A percentile compares a stretch with the other conserved stretches of the same genome.
Conservation (phyloP, 495 filamentous ascomycete genomes). For the Neurospora sp. region DNA sequence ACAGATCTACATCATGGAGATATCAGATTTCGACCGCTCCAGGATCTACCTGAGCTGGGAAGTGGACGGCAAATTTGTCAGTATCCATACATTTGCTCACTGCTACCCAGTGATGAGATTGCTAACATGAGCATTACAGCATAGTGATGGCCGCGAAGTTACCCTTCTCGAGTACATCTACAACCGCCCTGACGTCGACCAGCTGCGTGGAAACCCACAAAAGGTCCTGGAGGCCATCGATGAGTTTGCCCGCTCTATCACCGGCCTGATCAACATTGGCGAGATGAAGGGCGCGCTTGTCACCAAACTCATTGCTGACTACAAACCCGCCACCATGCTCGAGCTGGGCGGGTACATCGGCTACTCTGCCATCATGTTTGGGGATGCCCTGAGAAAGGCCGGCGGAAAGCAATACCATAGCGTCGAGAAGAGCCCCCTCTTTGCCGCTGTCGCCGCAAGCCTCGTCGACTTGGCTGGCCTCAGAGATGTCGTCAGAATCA, state of each 20-base stretch:
- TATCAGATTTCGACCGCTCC: neutral
- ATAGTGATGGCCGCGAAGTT: conserved; percentile 63
- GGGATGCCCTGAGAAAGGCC: conserved; percentile 45
- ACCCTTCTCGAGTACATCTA: conserved; percentile 64
- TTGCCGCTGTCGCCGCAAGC: conserved; percentile 50
- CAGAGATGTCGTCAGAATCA: conserved; percentile 51
- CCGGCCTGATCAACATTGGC: conserved; percentile 74
- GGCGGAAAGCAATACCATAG: conserved; percentile 55
- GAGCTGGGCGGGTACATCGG: conserved; percentile 78
- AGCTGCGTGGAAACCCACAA: conserved; percentile 53
- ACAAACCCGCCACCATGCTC: conserved; percentile 59
- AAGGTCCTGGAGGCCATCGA: conserved; percentile 62
- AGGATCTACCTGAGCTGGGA: conserved; percentile 8
- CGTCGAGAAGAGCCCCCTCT: conserved; percentile 58
- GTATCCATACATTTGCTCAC: neutral
- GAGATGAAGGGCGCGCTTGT: conserved; percentile 61
- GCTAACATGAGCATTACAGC: conserved; percentile 58
- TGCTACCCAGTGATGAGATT: conserved; percentile 36
- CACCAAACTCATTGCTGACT: conserved; percentile 49
- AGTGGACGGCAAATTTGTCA: conserved; percentile 9
- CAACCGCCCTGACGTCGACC: conserved; percentile 38
- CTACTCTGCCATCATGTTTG: conserved; percentile 68
- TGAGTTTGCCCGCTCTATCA: conserved; percentile 52
- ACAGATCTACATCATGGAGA: neutral
- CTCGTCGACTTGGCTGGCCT: conserved; percentile 62